phyloP scores from a whole-genome alignment of 768 basidiomycete species.

The Clitopilus passeckerianus region DNA sequence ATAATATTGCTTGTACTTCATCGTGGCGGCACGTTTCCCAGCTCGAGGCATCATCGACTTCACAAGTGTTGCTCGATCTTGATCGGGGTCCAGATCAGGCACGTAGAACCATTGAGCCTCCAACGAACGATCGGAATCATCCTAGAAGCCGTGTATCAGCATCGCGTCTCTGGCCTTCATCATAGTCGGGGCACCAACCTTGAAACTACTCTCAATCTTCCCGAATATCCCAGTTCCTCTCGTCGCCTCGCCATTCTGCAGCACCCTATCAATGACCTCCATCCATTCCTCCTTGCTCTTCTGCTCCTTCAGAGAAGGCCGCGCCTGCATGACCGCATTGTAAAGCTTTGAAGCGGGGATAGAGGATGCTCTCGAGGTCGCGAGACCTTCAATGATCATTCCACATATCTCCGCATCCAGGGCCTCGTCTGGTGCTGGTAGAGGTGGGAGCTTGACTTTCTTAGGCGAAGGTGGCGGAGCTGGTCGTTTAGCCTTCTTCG shows the following conservation, averaged over 20 bases:
- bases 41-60: slow-evolving; percentile 71
- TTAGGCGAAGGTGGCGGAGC: not conserved
- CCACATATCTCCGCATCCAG: slow-evolving; percentile 4
- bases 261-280: slow-evolving; percentile 40
- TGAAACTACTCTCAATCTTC: slow-evolving; percentile 62
- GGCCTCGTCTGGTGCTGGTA: not conserved
- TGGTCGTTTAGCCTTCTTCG: not conserved
- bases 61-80: slow-evolving; percentile 64
- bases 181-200: slow-evolving; percentile 29
- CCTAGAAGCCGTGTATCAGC: slow-evolving; percentile 23
- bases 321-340: slow-evolving; percentile 43
- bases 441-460: slow-evolving; percentile 3
- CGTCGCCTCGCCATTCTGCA: slow-evolving; percentile 38
- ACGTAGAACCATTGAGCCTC: slow-evolving; percentile 77
- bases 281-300: slow-evolving; percentile 43
- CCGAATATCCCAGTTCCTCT: slow-evolving; percentile 61
- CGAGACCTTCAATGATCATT: not conserved
- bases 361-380: not conserved
- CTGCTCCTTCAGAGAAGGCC: slow-evolving; percentile 44
- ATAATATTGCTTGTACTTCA: slow-evolving; percentile 85
- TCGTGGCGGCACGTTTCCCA: slow-evolving; percentile 71
- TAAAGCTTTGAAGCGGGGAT: slow-evolving; percentile 29
- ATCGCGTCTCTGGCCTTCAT: not conserved
- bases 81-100: slow-evolving; percentile 65
- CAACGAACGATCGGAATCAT: slow-evolving; percentile 42